A percentile compares a stretch with the other conserved stretches of the same genome.
These are phyloP conservation scores for Backusella luteola DNA, from an alignment of 192 early-diverging fungal genomes.

Conservation along the genomic window DNA sequence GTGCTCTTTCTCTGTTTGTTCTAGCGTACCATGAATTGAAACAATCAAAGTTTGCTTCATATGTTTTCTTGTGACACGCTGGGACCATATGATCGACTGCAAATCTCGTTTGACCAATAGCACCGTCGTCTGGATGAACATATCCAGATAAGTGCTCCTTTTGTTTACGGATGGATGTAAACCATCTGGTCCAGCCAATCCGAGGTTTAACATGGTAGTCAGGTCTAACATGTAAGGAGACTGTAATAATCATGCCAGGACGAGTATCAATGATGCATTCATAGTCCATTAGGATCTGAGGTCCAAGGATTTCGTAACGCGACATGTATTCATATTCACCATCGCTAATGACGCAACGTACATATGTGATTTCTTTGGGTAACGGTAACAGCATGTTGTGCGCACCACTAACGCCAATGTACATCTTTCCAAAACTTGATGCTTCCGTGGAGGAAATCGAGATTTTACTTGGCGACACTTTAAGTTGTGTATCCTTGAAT, in stretches of 20 bases:
- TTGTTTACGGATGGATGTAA: slow-evolving; percentile 25
- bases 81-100: slow-evolving; percentile 24
- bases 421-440: slow-evolving; percentile 16
- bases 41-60: slow-evolving; percentile 29
- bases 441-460: slow-evolving; percentile 5
- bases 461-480: neutral
- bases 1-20: slow-evolving; percentile 10
- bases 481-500: neutral
- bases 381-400: slow-evolving; percentile 21
- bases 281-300: slow-evolving; percentile 23
- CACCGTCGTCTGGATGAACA: slow-evolving; percentile 27
- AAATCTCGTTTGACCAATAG: slow-evolving; percentile 30
- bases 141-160: slow-evolving; percentile 27
- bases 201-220: slow-evolving; percentile 29
- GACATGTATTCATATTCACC: slow-evolving; percentile 29
- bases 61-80: slow-evolving; percentile 23
- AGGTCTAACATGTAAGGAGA: slow-evolving; percentile 21
- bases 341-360: slow-evolving; percentile 30
- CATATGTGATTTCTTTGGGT: slow-evolving; percentile 27
- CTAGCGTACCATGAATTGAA: slow-evolving; percentile 30
- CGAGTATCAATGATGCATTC: slow-evolving; percentile 22
- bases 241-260: slow-evolving; percentile 23
- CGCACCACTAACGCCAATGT: slow-evolving; percentile 15
- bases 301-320: slow-evolving; percentile 18
- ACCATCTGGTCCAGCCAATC: slow-evolving; percentile 9